Evolutionary conservation across 2,329 filamentous ascomycete species (phyloP).

Genomic region (Fusarium domesticum): DNA sequence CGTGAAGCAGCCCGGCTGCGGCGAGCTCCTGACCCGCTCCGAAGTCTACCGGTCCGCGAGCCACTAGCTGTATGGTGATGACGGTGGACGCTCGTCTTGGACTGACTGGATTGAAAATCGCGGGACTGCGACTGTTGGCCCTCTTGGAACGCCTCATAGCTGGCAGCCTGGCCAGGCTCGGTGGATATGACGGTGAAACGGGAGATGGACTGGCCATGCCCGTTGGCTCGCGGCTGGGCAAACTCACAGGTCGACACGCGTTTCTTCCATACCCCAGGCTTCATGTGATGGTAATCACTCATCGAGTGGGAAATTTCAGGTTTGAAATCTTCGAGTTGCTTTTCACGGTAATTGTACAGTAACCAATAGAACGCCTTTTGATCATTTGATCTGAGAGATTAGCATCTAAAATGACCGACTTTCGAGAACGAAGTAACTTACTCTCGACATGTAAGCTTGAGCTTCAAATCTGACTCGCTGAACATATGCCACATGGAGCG

Average conservation of each 20-base stretch:
- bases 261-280: slow-evolving; percentile 55
- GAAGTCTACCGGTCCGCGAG: slow-evolving; percentile 28
- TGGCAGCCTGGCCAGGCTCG: slow-evolving; percentile 53
- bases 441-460: slow-evolving; percentile 64
- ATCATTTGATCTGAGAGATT: slow-evolving; percentile 65
- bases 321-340: slow-evolving; percentile 84
- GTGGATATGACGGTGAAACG: slow-evolving; percentile 64
- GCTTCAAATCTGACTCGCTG: slow-evolving; percentile 66
- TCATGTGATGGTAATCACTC: slow-evolving; percentile 86
- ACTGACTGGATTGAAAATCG: slow-evolving; percentile 54
- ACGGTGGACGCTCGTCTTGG: slow-evolving; percentile 68
- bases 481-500: slow-evolving; percentile 90
- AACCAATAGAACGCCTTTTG: slow-evolving; percentile 93
- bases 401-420: slow-evolving; percentile 10
- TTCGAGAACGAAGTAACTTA: slow-evolving; percentile 40
- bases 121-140: slow-evolving; percentile 49
- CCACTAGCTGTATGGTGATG: slow-evolving; percentile 34
- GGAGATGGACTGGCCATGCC: slow-evolving; percentile 54
- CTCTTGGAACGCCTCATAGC: slow-evolving; percentile 82
- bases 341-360: slow-evolving; percentile 75
- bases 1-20: slow-evolving; percentile 31
- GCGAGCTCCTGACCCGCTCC: slow-evolving; percentile 36
- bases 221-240: slow-evolving; percentile 43
- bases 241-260: slow-evolving; percentile 62
- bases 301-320: slow-evolving; percentile 77